Evolutionary conservation across 1,284 basidiomycete species (phyloP).

Genomic region (Xerocomus minutiporus): DNA sequence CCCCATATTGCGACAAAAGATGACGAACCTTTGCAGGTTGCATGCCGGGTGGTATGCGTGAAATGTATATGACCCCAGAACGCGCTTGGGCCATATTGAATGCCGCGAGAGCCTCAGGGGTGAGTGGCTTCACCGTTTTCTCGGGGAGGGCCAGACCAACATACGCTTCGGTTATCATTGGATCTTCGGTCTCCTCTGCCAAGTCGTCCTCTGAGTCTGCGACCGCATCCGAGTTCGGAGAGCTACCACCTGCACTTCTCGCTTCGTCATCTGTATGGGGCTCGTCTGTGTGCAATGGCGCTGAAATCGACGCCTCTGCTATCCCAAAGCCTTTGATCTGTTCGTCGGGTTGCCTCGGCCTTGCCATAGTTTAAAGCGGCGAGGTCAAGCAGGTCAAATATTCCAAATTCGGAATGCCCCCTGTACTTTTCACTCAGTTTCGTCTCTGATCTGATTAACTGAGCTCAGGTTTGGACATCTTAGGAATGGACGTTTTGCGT

Average conservation of each 20-base stretch:
- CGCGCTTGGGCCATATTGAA: conserved; percentile 66
- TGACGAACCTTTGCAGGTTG: conserved; percentile 94
- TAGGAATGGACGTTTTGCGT: too few relatives aligned
- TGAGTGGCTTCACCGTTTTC: conserved; percentile 64
- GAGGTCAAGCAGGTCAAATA: neutral
- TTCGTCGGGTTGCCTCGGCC: neutral
- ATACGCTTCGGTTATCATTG: conserved; percentile 58
- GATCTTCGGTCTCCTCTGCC: conserved; percentile 28
- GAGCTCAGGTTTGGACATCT: too few relatives aligned
- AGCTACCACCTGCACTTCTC: neutral
- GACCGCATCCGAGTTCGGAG: conserved; percentile 2
- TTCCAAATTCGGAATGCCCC: neutral
- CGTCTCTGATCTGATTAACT: too few relatives aligned
- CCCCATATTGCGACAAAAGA: conserved; percentile 81
- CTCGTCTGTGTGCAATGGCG: neutral
- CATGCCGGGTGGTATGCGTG: conserved; percentile 98
- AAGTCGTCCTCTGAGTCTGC: conserved; percentile 1
- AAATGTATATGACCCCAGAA: conserved; percentile 91
- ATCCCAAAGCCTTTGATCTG: neutral
- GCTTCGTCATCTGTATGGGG: neutral
- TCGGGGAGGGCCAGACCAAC: conserved; percentile 39
- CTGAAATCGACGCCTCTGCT: neutral
- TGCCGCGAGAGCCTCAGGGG: conserved; percentile 63
- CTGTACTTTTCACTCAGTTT: too few relatives aligned
- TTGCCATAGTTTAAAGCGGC: neutral